A percentile compares a stretch with the other conserved stretches of the same genome.
These are phyloP conservation scores for Ascochyta clinopodiicola DNA, from an alignment of 2,329 filamentous ascomycete genomes.

Conservation along the genomic window DNA sequence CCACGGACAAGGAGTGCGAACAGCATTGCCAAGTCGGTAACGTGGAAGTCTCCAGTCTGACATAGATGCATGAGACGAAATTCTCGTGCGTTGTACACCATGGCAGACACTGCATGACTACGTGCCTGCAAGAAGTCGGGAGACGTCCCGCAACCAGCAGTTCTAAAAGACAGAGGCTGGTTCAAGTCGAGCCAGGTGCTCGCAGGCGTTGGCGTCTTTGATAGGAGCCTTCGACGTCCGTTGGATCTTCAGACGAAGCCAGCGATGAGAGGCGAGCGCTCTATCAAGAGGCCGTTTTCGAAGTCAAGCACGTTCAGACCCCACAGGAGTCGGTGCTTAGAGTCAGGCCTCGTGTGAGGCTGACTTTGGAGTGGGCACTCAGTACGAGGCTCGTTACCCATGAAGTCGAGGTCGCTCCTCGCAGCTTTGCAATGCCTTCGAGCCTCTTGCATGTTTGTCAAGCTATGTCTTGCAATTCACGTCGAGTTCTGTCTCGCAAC, in stretches of 20 bases:
- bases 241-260: conserved; percentile 2
- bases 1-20: conserved; percentile 11
- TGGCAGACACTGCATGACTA: background rate
- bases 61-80: conserved; percentile 2
- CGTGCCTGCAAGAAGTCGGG: conserved; percentile 17
- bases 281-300: background rate
- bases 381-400: background rate
- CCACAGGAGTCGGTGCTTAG: conserved; percentile 1
- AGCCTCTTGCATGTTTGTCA: conserved; percentile 6
- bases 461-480: background rate
- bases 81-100: background rate
- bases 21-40: conserved; percentile 1
- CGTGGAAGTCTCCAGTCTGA: conserved; percentile 5
- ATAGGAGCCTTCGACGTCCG: background rate
- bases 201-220: conserved; percentile 9
- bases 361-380: background rate
- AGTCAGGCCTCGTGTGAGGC: background rate
- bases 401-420: conserved; percentile 12
- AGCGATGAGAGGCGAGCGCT: conserved; percentile 1
- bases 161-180: background rate
- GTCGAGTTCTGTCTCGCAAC: background rate
- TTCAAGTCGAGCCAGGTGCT: conserved; percentile 11
- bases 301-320: background rate
- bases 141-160: conserved; percentile 23
- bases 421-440: conserved; percentile 1